Conservation (phyloP, 148 eudicot genomes). For the Pouteria glomerata region DNA sequence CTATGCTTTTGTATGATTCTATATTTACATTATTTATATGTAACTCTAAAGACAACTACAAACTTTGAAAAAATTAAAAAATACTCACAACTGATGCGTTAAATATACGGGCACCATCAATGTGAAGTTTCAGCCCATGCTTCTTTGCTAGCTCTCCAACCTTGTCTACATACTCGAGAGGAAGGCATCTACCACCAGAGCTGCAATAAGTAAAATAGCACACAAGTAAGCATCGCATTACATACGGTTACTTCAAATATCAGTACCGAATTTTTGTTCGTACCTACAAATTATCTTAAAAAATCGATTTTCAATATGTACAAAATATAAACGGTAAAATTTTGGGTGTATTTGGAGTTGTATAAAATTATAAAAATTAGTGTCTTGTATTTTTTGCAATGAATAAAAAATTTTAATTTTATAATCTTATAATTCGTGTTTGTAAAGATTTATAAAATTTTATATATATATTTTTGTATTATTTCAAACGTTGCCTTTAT, state of each 20-base stretch:
- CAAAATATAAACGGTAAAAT: too few species aligned
- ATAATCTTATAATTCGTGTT: too few species aligned
- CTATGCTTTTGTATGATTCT: too few species aligned
- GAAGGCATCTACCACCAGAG: slow-evolving; percentile 81
- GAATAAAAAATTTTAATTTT: too few species aligned
- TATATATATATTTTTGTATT: too few species aligned
- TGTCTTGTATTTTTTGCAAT: too few species aligned
- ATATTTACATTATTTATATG: neutral
- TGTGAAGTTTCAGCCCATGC: slow-evolving; percentile 87
- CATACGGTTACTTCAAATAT: too few species aligned
- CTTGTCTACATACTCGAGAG: slow-evolving; percentile 26
- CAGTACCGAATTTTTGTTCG: too few species aligned
- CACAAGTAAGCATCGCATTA: slow-evolving; percentile 4
- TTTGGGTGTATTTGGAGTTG: too few species aligned
- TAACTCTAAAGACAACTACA: neutral
- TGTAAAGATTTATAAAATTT: too few species aligned
- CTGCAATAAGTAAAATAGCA: slow-evolving; percentile 28
- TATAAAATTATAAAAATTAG: too few species aligned
- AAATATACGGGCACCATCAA: slow-evolving; percentile 94
- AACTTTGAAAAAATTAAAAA: neutral
- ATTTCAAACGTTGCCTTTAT: too few species aligned
- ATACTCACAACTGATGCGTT: slow-evolving; percentile 84
- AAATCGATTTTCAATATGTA: neutral
- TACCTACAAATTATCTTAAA: neutral
- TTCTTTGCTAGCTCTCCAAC: slow-evolving; percentile 87